Percentiles rank a stretch among this genome's conserved stretches.
Evolutionary conservation across 2,329 filamentous ascomycete genomes (phyloP).

Genomic region (Phyllachora maydis): DNA sequence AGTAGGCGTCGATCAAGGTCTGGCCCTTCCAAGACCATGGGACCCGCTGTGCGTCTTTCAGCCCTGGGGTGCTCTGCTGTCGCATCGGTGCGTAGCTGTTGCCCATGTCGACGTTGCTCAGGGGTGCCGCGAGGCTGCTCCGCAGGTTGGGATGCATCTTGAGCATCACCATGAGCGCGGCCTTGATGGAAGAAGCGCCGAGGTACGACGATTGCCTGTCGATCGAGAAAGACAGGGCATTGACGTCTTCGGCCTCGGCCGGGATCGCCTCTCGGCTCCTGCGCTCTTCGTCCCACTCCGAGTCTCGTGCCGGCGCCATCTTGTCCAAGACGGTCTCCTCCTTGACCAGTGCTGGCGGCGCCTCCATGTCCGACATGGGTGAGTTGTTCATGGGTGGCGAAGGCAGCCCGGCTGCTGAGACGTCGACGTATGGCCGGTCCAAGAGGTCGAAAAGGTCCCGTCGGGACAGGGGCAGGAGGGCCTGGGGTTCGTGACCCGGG

Average conservation of each 20-base stretch:
- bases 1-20: constrained; percentile 54
- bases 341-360: constrained; percentile 20
- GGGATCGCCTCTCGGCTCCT: constrained; percentile 31
- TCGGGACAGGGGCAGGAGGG: constrained; percentile 30
- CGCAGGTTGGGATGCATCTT: constrained; percentile 27
- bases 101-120: constrained; percentile 23
- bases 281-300: constrained; percentile 46
- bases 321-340: constrained; percentile 40
- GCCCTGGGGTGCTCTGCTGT: constrained; percentile 18
- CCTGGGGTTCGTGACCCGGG: constrained; percentile 31
- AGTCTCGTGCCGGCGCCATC: constrained; percentile 42
- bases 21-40: constrained; percentile 44
- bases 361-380: constrained; percentile 24
- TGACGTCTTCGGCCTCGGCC: constrained; percentile 50
- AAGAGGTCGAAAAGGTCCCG: constrained; percentile 38
- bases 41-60: constrained; percentile 26
- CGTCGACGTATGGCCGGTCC: constrained; percentile 21
- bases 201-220: constrained; percentile 45
- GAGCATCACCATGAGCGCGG: constrained; percentile 51
- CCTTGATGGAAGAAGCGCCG: constrained; percentile 56
- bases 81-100: constrained; percentile 21
- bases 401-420: constrained; percentile 19
- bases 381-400: constrained; percentile 31
- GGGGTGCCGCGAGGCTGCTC: constrained; percentile 21
- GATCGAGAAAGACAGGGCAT: constrained; percentile 39